phyloP scores from a whole-genome alignment of 208 protist species.

The Wallacemonas sp. region DNA sequence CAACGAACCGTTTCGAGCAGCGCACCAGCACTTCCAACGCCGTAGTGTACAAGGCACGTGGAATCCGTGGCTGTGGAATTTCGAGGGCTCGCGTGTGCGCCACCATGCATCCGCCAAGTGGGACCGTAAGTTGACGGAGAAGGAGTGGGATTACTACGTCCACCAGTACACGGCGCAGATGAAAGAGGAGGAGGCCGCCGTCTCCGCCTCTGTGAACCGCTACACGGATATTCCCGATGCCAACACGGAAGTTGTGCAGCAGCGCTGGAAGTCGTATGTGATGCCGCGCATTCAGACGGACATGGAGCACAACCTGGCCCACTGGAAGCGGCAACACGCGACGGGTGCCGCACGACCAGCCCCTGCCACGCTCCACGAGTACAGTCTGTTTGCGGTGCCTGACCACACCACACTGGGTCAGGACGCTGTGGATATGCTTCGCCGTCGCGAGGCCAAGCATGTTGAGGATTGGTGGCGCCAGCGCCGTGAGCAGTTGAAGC shows the following conservation, averaged over 20 bases:
- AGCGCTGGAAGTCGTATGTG: slow-evolving; percentile 78
- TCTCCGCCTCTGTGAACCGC: slow-evolving; percentile 42
- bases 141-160: slow-evolving; percentile 82
- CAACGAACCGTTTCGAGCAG: slow-evolving; percentile 56
- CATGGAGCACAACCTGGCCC: slow-evolving; percentile 65
- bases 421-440: slow-evolving; percentile 82
- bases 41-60: slow-evolving; percentile 76
- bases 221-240: slow-evolving; percentile 60
- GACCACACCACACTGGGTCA: slow-evolving; percentile 69
- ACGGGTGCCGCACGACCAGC: slow-evolving; percentile 25
- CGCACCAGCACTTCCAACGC: slow-evolving; percentile 66
- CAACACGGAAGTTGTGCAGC: slow-evolving; percentile 62
- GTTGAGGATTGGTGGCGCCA: slow-evolving; percentile 78
- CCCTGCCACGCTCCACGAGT: slow-evolving; percentile 56
- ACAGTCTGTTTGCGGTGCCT: slow-evolving; percentile 76
- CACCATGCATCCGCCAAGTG: slow-evolving; percentile 39
- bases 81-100: slow-evolving; percentile 46
- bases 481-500: slow-evolving; percentile 71
- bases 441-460: slow-evolving; percentile 56
- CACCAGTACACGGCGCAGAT: slow-evolving; percentile 75
- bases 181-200: slow-evolving; percentile 75
- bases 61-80: slow-evolving; percentile 84
- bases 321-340: slow-evolving; percentile 65
- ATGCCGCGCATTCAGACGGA: slow-evolving; percentile 75
- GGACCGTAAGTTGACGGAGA: slow-evolving; percentile 68